A percentile compares a stretch with the other conserved stretches of the same genome.
Evolutionary conservation across 495 filamentous ascomycete genomes (phyloP).

Genomic region (Xylaria acuta): DNA sequence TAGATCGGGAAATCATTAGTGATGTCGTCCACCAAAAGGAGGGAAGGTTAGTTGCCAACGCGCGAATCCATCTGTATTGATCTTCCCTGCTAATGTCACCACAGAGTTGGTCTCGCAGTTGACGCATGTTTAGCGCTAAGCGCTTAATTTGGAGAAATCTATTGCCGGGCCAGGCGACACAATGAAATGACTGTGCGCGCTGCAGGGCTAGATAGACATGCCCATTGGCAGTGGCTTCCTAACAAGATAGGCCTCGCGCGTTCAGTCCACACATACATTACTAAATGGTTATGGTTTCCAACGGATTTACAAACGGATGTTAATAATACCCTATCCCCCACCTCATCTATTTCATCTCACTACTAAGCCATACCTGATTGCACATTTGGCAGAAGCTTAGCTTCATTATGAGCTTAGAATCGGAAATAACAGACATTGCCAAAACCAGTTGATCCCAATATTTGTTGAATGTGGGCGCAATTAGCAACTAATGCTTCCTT

Average conservation of each 20-base stretch:
- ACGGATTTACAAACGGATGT: slow-evolving; percentile 15
- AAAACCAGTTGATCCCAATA: neutral
- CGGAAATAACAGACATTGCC: neutral
- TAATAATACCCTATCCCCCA: slow-evolving; percentile 21
- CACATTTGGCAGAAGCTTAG: slow-evolving; percentile 8
- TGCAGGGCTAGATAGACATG: neutral
- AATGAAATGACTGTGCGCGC: neutral
- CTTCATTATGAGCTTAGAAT: neutral
- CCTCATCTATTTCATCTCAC: slow-evolving; percentile 9
- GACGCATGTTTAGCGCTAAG: slow-evolving; percentile 89
- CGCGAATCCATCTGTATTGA: slow-evolving; percentile 3
- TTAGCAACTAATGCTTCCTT: neutral
- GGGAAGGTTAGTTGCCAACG: slow-evolving; percentile 70
- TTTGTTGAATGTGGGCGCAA: neutral
- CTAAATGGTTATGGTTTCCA: slow-evolving; percentile 3
- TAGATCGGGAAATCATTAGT: slow-evolving; percentile 89
- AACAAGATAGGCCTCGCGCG: neutral
- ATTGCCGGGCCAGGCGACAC: neutral
- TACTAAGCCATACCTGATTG: neutral
- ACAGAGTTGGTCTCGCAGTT: slow-evolving; percentile 85
- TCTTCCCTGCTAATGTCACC: slow-evolving; percentile 33
- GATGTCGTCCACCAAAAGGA: slow-evolving; percentile 93
- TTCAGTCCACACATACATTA: slow-evolving; percentile 4
- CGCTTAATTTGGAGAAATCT: slow-evolving; percentile 36
- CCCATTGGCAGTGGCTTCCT: neutral